Percentiles rank a stretch among this genome's conserved stretches.
Conservation (phyloP, 192 early-diverging fungal species). For the Podila minutissima region DNA sequence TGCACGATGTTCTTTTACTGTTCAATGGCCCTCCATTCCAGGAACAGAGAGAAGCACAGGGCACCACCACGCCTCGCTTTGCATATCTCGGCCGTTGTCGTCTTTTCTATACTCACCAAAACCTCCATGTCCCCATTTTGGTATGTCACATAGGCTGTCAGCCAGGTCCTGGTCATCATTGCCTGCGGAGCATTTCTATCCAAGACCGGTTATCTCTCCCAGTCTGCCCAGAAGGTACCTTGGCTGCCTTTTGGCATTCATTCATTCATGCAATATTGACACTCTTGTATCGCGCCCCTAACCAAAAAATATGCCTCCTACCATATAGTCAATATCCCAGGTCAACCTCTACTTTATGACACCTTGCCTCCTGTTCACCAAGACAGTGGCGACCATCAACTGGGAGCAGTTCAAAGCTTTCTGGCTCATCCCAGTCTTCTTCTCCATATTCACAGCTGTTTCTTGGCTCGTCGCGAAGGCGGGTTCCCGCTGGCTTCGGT, state of each 20-base stretch:
- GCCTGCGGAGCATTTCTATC: conserved; percentile 47
- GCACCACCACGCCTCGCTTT: background rate
- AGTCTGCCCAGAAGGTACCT: conserved; percentile 42
- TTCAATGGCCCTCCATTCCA: background rate
- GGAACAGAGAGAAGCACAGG: background rate
- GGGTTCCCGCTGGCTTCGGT: conserved; percentile 41
- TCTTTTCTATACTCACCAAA: background rate
- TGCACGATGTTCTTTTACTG: background rate
- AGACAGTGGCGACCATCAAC: conserved; percentile 74
- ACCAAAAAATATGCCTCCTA: background rate
- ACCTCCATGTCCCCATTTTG: background rate
- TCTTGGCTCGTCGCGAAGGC: conserved; percentile 42
- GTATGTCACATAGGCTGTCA: conserved; percentile 31
- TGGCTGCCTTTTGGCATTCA: background rate
- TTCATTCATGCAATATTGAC: background rate
- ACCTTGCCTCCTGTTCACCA: conserved; percentile 79
- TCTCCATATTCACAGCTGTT: conserved; percentile 39
- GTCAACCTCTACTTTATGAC: conserved; percentile 79
- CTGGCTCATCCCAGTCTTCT: conserved; percentile 75
- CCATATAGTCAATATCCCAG: conserved; percentile 55
- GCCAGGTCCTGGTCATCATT: conserved; percentile 44
- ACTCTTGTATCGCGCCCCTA: background rate
- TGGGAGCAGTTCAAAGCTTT: conserved; percentile 71
- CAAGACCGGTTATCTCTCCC: conserved; percentile 35
- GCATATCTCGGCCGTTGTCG: background rate